A percentile compares a stretch with the other conserved stretches of the same genome.
phyloP scores from a whole-genome alignment of 192 early-diverging fungal genomes.

The Coemansia sp. region DNA sequence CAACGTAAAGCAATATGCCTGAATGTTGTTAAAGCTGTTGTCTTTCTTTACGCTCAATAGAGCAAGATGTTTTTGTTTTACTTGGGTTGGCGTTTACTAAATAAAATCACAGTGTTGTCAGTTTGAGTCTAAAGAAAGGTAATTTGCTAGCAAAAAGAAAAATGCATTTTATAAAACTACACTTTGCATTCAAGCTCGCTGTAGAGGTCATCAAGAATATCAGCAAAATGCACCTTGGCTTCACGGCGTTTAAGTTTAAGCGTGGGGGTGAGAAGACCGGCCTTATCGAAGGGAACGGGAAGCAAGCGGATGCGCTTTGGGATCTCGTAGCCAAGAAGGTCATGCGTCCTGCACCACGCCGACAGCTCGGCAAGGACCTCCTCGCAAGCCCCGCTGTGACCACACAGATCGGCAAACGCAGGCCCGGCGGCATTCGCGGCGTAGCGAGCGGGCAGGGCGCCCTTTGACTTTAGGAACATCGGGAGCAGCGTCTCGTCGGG shows the following conservation, averaged over 20 bases:
- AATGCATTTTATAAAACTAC: neutral
- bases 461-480: slow-evolving; percentile 38
- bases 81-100: too few relatives aligned
- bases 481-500: slow-evolving; percentile 63
- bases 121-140: too few relatives aligned
- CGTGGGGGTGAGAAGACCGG: slow-evolving; percentile 78
- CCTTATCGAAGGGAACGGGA: slow-evolving; percentile 68
- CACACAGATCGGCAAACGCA: slow-evolving; percentile 61
- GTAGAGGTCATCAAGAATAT: slow-evolving; percentile 59
- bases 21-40: too few relatives aligned
- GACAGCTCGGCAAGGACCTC: slow-evolving; percentile 57
- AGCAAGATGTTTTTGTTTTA: too few relatives aligned
- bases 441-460: slow-evolving; percentile 1
- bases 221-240: slow-evolving; percentile 46
- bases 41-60: too few relatives aligned
- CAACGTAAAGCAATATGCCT: too few relatives aligned
- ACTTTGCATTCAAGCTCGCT: slow-evolving; percentile 21
- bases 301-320: slow-evolving; percentile 67
- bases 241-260: slow-evolving; percentile 61
- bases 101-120: too few relatives aligned
- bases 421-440: slow-evolving; percentile 24
- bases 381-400: slow-evolving; percentile 52
- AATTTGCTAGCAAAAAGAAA: neutral
- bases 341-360: slow-evolving; percentile 59
- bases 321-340: slow-evolving; percentile 70